Base-by-base conservation (phyloP, 2,329 filamentous ascomycete species). In the Alternaria tenuissima region DNA sequence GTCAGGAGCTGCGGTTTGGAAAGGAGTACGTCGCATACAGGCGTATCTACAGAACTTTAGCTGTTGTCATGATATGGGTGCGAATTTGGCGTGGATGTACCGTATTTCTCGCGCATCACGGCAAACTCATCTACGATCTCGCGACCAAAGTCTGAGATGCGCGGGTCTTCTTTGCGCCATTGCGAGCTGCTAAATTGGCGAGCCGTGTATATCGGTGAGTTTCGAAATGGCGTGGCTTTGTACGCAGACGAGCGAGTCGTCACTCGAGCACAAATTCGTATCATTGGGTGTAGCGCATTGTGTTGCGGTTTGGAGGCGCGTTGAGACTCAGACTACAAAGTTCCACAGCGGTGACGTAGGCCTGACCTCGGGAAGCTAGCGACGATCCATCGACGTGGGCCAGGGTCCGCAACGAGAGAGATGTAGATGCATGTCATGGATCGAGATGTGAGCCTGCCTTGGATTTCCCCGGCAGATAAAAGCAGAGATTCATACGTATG, bases 91-190 rank as follows among this genome's bases (percentile, higher is more conserved):
- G 16, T 18, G 4, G 0, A 26, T n/a, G 16, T 73, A 86, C 86
- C 78, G 74, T 91, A 91, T 57, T 82, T 78, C 14, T 85, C 81
- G 48, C 85, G 81, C 51, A 91, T 79, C 7, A 81, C 79, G 6
- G 88, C 87, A 75, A 86, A 91, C 67, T 90, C 85, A 74, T 90
- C 86, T 65, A 83, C 79, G 65, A 89, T 87, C 47, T 75, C 70
- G 49, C 80, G 81, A 24, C 85, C 87, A 42, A 86, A 71, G 51
- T 84, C 79, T 55, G 81, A 80, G 36, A 87, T 73, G 52, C 83
- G 83, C 18, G 84, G 83, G 65, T 87, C 84, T 55, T 80, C 72
- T 55, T 61, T 68, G 51, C 62, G 65, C 64, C 57, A 67, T 64
- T 52, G 55, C 26, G 66, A 66, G 32, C 59, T 67, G 57, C 67